These are phyloP conservation scores for Fusarium sp. DNA, from an alignment of 2,329 filamentous ascomycete genomes.

Conservation along the genomic window DNA sequence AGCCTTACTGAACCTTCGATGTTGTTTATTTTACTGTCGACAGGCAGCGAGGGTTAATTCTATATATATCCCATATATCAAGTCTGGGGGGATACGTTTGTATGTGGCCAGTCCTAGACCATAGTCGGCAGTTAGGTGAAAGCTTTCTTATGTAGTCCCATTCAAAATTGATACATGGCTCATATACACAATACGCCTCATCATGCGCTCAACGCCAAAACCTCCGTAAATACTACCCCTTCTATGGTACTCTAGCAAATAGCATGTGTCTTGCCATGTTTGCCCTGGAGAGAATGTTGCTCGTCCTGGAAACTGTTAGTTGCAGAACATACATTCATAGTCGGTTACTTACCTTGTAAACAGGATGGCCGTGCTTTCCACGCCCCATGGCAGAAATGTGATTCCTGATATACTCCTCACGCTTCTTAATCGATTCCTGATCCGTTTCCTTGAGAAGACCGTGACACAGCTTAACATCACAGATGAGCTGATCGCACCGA, in stretches of 20 bases:
- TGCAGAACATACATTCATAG: accelerated
- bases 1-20: neutral
- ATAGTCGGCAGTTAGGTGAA: neutral
- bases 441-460: conserved; percentile 80
- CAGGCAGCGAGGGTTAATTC: too few relatives aligned
- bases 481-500: conserved; percentile 81
- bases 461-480: conserved; percentile 82
- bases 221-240: conserved; percentile 9
- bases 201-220: conserved; percentile 38
- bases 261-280: conserved; percentile 89
- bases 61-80: too few relatives aligned
- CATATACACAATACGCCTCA: conserved; percentile 15
- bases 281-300: conserved; percentile 87
- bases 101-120: too few relatives aligned
- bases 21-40: neutral
- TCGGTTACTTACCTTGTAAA: conserved; percentile 57
- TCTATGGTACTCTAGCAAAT: conserved; percentile 70
- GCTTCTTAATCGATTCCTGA: conserved; percentile 73
- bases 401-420: conserved; percentile 72
- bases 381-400: conserved; percentile 66
- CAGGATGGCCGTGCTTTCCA: conserved; percentile 61
- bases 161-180: conserved; percentile 22
- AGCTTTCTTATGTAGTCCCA: neutral
- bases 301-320: conserved; percentile 65
- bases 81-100: neutral